phyloP scores from a whole-genome alignment of 805 yeast genomes.

The Cyberlindnera petersonii region DNA sequence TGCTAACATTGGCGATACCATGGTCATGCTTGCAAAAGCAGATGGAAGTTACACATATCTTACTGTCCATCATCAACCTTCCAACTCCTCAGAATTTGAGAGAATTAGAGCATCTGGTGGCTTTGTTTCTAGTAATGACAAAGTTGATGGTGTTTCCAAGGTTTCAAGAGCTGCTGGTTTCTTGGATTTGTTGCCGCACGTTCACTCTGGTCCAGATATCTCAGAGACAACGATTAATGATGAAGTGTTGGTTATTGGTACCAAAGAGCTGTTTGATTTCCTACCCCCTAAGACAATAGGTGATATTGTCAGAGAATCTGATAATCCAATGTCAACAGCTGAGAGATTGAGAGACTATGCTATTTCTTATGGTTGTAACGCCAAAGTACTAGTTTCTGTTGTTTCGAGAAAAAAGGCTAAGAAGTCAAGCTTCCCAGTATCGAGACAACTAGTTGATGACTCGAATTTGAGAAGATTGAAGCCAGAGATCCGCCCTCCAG shows the following conservation, averaged over 20 bases:
- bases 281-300: constrained; percentile 82
- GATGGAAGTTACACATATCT: constrained; percentile 78
- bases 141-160: constrained; percentile 75
- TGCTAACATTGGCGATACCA: constrained; percentile 90
- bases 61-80: constrained; percentile 81
- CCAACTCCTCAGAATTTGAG: constrained; percentile 71
- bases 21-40: constrained; percentile 70
- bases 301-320: constrained; percentile 78
- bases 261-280: constrained; percentile 80
- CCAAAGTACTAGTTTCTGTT: constrained; percentile 77
- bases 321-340: constrained; percentile 87
- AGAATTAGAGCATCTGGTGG: constrained; percentile 91
- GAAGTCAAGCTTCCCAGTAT: constrained; percentile 30
- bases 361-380: constrained; percentile 82
- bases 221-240: constrained; percentile 61
- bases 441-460: constrained; percentile 63
- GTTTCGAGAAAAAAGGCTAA: constrained; percentile 56
- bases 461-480: constrained; percentile 77
- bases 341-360: constrained; percentile 93
- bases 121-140: constrained; percentile 77
- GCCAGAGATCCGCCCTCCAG: constrained; percentile 91
- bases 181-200: constrained; percentile 78
- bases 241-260: constrained; percentile 81
- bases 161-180: constrained; percentile 93
- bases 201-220: constrained; percentile 84